Conservation (phyloP, 164 flowering plant species). For the Santalum album region DNA sequence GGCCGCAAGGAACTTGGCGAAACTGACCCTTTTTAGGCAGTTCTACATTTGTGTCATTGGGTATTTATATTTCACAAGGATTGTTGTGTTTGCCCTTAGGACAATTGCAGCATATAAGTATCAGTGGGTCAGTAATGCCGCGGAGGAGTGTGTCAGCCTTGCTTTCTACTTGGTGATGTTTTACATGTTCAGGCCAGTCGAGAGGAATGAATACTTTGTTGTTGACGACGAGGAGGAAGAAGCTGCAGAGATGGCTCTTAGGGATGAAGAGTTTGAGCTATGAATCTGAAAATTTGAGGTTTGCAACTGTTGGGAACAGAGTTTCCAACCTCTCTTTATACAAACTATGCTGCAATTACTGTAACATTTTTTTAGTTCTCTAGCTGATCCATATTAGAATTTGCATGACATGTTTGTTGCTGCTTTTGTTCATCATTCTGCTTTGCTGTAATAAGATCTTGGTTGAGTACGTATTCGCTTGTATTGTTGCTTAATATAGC, state of each 20-base stretch:
- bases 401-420: too few relatives aligned
- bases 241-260: conserved; percentile 53
- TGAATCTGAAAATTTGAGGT: conserved; percentile 17
- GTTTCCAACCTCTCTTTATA: too few relatives aligned
- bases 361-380: too few relatives aligned
- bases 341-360: too few relatives aligned
- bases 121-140: conserved; percentile 67
- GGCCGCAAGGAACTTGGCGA: conserved; percentile 74
- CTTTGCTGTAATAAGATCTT: too few relatives aligned
- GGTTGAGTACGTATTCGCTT: too few relatives aligned
- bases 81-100: conserved; percentile 63
- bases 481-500: too few relatives aligned
- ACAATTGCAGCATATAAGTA: conserved; percentile 66
- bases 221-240: conserved; percentile 78
- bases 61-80: conserved; percentile 65
- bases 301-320: background rate
- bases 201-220: conserved; percentile 67
- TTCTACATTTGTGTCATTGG: conserved; percentile 71
- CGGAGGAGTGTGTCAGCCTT: conserved; percentile 64
- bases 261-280: conserved; percentile 70
- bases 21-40: conserved; percentile 60
- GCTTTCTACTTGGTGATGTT: conserved; percentile 57
- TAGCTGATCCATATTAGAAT: too few relatives aligned
- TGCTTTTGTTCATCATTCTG: too few relatives aligned
- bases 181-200: conserved; percentile 66